phyloP scores from a whole-genome alignment of 2,329 filamentous ascomycete genomes.

The Stagonosporopsis tanaceti region DNA sequence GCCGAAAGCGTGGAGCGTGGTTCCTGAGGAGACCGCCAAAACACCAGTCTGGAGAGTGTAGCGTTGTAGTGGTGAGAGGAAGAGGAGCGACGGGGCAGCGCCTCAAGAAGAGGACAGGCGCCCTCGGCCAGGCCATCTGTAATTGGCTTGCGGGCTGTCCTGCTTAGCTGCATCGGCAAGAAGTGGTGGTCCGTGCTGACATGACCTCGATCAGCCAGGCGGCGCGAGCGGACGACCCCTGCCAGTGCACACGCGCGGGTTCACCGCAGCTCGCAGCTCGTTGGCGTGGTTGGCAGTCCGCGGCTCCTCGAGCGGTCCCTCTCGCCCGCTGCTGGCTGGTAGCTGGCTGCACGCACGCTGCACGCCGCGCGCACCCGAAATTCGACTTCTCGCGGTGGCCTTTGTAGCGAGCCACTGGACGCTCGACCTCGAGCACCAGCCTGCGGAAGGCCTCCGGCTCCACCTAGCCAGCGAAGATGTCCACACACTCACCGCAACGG shows the following conservation, averaged over 20 bases:
- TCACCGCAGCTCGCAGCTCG: constrained; percentile 17
- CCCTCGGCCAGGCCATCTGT: constrained; percentile 26
- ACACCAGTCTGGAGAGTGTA: constrained; percentile 37
- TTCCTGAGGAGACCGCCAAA: constrained; percentile 48
- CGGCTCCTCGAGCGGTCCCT: constrained; percentile 3
- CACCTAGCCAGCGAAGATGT: constrained; percentile 11
- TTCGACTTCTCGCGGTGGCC: constrained; percentile 3
- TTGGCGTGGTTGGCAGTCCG: neutral
- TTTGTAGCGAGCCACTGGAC: constrained; percentile 12
- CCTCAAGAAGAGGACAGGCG: constrained; percentile 34
- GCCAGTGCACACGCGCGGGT: constrained; percentile 14
- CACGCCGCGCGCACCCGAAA: constrained; percentile 5
- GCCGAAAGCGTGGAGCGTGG: constrained; percentile 50
- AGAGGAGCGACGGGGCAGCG: constrained; percentile 35
- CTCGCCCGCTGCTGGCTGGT: constrained; percentile 16
- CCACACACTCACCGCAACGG: constrained; percentile 8
- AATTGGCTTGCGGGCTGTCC: constrained; percentile 29
- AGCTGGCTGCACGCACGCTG: constrained; percentile 10
- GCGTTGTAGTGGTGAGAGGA: constrained; percentile 38
- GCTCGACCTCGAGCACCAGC: constrained; percentile 10
- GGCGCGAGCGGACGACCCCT: constrained; percentile 12
- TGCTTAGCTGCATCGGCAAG: constrained; percentile 10
- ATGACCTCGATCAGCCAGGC: constrained; percentile 15
- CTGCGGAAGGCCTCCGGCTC: constrained; percentile 20
- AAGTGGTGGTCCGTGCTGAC: constrained; percentile 2